Evolutionary conservation across 208 protist species (phyloP), one percentile per base, ranked within the genome.

Genomic region (Trypanosoma avium): DNA sequence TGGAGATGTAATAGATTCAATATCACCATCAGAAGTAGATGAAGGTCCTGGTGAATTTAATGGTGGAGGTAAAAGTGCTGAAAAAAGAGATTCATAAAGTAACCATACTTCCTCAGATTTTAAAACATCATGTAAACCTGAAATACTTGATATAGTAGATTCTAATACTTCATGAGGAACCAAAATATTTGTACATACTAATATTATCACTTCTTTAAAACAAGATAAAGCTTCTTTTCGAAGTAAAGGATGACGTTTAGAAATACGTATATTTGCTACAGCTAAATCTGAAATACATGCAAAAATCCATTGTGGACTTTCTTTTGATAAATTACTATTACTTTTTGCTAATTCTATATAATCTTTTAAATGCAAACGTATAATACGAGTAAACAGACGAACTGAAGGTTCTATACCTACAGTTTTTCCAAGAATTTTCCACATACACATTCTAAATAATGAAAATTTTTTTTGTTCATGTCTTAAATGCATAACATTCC

Each of bases 391-490:
- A 43, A 61, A 73, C 26, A 45, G 10, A 15, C 17, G 21, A 7
- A 67, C 67, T 10, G 67, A 26, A 0, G 42, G 22, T 22, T 66
- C 53, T 21, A 67, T 60, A 17, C 60, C 60, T n/a, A 55, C 2
- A 0, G 62, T 22, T 47, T 73, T 67, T 29, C 67, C 67, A 17
- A 73, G 29, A 0, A 53, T 22, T 36, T 67, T 67, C 67, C 67
- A 73, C 12, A 73, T 12, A 3, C 46, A 48, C 66, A 65, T 65
- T 21, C 49, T 21, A 15, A 4, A 54, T 10, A 52, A 19, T 36
- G 66, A 72, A 72, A 72, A 72, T 8, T 50, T 59, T 5, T 50
- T 59, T 55, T 73, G 58, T 13, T 73, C 59, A 43, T 65, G 45
- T 22, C 59, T 26, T 21, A 55, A 12, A 15, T 56, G 58, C 30